Evolutionary conservation across 169 alveolate genomes (phyloP).

Genomic region (Prorocentrum cordatum): DNA sequence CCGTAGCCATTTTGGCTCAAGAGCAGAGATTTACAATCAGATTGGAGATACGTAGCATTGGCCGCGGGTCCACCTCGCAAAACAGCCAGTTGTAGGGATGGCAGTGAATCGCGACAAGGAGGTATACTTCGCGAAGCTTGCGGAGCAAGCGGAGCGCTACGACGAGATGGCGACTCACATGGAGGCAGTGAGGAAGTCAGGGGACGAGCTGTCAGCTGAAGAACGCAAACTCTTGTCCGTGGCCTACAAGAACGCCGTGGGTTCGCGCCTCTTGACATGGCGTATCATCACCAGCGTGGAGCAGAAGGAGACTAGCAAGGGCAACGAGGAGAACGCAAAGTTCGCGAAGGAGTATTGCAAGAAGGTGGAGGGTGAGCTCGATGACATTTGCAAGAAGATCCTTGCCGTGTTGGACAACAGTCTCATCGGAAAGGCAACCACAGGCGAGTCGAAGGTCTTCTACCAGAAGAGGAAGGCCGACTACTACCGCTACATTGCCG

Average conservation of each 20-base stretch:
- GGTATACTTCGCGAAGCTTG: conserved; percentile 87
- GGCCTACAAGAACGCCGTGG: conserved; percentile 96
- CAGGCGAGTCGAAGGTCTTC: conserved; percentile 87
- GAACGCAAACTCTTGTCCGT: conserved; percentile 82
- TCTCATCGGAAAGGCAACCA: conserved; percentile 73
- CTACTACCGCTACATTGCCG: conserved; percentile 94
- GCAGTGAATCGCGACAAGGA: conserved; percentile 71
- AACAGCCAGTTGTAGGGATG: too few species aligned
- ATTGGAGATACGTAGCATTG: too few species aligned
- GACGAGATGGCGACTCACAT: conserved; percentile 80
- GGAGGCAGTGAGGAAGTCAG: background rate
- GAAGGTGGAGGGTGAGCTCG: conserved; percentile 89
- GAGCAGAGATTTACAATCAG: too few species aligned
- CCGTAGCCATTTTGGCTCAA: too few species aligned
- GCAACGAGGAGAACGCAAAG: conserved; percentile 83
- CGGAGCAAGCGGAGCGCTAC: conserved; percentile 99
- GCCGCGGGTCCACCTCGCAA: too few species aligned
- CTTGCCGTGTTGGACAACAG: conserved; percentile 80
- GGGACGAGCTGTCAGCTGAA: conserved; percentile 35
- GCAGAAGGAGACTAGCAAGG: conserved; percentile 88
- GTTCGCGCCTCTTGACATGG: conserved; percentile 96
- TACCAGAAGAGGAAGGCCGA: conserved; percentile 97
- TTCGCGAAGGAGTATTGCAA: conserved; percentile 87
- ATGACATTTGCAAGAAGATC: conserved; percentile 86
- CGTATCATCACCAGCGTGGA: conserved; percentile 77